Evolutionary conservation across 768 basidiomycete species (phyloP).

Genomic region (Xanthoconium stramineum): DNA sequence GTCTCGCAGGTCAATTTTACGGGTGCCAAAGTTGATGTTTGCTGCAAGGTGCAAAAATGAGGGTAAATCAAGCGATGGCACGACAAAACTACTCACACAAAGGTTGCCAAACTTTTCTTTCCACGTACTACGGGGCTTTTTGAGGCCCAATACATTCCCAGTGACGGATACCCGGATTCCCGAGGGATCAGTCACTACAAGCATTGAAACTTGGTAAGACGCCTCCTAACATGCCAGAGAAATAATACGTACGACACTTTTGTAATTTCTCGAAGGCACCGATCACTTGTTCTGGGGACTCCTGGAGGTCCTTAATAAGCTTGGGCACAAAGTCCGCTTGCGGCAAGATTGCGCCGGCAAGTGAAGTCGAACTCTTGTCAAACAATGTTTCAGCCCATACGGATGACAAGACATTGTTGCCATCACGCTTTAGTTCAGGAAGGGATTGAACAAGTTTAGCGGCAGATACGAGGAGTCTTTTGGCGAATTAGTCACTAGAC

Average conservation of each 20-base stretch:
- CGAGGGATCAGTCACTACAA: conserved; percentile 74
- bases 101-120: conserved; percentile 60
- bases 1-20: conserved; percentile 66
- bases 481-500: conserved; percentile 1
- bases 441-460: conserved; percentile 89
- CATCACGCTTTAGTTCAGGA: conserved; percentile 89
- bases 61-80: neutral
- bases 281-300: conserved; percentile 68
- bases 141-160: conserved; percentile 74
- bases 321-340: conserved; percentile 80
- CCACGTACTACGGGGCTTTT: conserved; percentile 73
- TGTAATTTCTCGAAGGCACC: conserved; percentile 74
- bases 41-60: neutral
- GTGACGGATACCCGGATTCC: conserved; percentile 86
- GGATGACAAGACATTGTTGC: conserved; percentile 72
- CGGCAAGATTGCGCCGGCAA: conserved; percentile 62
- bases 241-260: conserved; percentile 48
- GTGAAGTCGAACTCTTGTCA: conserved; percentile 65
- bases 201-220: neutral
- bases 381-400: conserved; percentile 66
- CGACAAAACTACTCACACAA: conserved; percentile 45
- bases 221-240: neutral
- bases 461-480: conserved; percentile 75
- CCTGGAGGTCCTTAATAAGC: conserved; percentile 67
- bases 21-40: conserved; percentile 58